Conservation (phyloP, 169 alveolate species). For the Plasmodium coatneyi region DNA sequence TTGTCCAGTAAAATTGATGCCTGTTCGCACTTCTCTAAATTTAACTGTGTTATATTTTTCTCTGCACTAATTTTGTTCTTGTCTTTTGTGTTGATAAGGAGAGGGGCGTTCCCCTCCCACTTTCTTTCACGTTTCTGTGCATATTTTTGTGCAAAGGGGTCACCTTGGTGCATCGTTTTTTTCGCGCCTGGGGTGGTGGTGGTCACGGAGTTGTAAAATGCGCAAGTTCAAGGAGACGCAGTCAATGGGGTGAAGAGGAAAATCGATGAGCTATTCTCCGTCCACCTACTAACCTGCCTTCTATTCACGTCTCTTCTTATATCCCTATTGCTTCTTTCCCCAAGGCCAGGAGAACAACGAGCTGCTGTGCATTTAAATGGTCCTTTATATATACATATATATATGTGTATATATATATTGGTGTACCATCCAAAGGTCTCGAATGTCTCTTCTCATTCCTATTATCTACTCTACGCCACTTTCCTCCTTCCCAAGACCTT, state of each 20-base stretch:
- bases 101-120: not conserved
- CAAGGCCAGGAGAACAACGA: not conserved
- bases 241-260: not conserved
- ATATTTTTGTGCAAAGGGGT: not conserved
- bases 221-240: too few species aligned
- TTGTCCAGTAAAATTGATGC: slow-evolving; percentile 69
- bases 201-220: not conserved
- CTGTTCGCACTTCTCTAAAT: slow-evolving; percentile 37
- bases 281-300: not conserved
- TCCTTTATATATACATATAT: not conserved
- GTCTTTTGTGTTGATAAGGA: not conserved
- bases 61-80: not conserved
- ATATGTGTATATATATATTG: not conserved
- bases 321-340: not conserved
- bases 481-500: not conserved
- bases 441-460: not conserved
- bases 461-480: not conserved
- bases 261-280: not conserved
- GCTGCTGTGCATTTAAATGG: not conserved
- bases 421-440: not conserved
- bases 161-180: slow-evolving; percentile 2
- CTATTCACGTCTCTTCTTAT: not conserved
- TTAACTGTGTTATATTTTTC: slow-evolving; percentile 21
- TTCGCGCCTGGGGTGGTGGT: not conserved
- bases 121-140: not conserved